A percentile compares a stretch with the other conserved stretches of the same genome.
These are phyloP conservation scores for Fonsecaea multimorphosa DNA, from an alignment of 2,329 filamentous ascomycete genomes.

Conservation along the genomic window DNA sequence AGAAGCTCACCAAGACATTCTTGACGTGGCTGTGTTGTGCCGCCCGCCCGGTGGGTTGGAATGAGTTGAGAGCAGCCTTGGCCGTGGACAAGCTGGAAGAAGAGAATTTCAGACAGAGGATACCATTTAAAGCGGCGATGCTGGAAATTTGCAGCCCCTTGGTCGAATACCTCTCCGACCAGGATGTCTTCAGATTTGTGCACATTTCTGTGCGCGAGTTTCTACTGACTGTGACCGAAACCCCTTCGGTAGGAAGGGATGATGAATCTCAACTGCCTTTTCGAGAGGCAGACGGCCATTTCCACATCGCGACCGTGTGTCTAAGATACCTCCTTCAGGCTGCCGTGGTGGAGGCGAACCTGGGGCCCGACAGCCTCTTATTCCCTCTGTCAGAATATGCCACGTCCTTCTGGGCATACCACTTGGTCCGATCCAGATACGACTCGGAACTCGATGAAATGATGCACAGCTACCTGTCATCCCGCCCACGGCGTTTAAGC, in stretches of 20 bases:
- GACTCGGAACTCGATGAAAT: not conserved
- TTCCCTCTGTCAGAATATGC: not conserved
- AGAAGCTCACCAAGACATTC: not conserved
- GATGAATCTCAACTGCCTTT: not conserved
- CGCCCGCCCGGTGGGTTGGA: not conserved
- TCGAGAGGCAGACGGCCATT: not conserved
- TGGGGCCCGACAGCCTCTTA: not conserved
- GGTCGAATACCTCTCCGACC: not conserved
- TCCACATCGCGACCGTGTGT: not conserved
- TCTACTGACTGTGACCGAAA: not conserved
- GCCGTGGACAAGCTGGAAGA: not conserved
- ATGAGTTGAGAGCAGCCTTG: not conserved
- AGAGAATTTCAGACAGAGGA: not conserved
- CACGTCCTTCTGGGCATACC: not conserved
- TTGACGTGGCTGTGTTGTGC: not conserved
- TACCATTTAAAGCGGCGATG: not conserved
- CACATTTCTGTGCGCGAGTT: not conserved
- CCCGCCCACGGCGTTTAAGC: not conserved
- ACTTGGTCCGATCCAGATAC: not conserved
- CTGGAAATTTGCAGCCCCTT: conserved; percentile 1
- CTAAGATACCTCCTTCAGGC: not conserved
- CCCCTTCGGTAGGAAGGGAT: not conserved
- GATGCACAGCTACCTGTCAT: not conserved
- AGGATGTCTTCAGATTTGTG: not conserved
- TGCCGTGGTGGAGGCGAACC: not conserved